Conservation (phyloP, 2,329 filamentous ascomycete species). For the Coniochaeta pulveracea region DNA sequence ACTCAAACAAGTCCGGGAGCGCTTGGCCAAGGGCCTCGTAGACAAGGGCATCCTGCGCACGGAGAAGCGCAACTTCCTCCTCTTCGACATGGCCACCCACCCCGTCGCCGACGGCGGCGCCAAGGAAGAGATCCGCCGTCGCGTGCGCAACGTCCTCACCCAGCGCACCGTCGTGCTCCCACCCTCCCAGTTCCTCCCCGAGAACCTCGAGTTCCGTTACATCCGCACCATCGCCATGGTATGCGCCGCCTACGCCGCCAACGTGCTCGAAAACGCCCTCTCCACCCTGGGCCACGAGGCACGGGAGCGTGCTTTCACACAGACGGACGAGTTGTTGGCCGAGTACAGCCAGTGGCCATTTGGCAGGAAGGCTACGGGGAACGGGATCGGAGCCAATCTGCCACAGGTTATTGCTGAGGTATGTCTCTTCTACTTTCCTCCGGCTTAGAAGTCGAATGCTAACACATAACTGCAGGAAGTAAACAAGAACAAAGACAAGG, state of each 20-base stretch:
- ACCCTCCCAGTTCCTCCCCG: slow-evolving; percentile 77
- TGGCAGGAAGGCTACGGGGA: slow-evolving; percentile 64
- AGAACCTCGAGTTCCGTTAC: slow-evolving; percentile 90
- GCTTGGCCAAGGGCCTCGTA: slow-evolving; percentile 90
- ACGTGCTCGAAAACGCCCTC: slow-evolving; percentile 95
- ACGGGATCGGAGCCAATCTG: slow-evolving; percentile 86
- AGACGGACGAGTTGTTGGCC: slow-evolving; percentile 89
- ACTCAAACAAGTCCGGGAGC: slow-evolving; percentile 96
- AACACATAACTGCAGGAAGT: slow-evolving; percentile 47
- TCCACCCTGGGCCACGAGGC: slow-evolving; percentile 89
- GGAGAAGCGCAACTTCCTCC: slow-evolving; percentile 97
- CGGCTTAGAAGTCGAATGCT: background rate
- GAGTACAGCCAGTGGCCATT: slow-evolving; percentile 99
- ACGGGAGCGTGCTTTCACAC: slow-evolving; percentile 85
- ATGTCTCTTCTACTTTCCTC: slow-evolving; percentile 12
- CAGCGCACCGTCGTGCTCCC: slow-evolving; percentile 89
- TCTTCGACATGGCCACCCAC: slow-evolving; percentile 99
- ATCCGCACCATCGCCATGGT: slow-evolving; percentile 90
- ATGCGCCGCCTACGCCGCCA: slow-evolving; percentile 94
- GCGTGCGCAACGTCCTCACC: slow-evolving; percentile 85
- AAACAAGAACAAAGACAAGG: slow-evolving; percentile 78
- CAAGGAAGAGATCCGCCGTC: slow-evolving; percentile 91
- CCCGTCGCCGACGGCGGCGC: slow-evolving; percentile 92
- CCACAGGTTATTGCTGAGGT: slow-evolving; percentile 75
- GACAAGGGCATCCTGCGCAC: slow-evolving; percentile 98